A percentile compares a stretch with the other conserved stretches of the same genome.
phyloP scores from a whole-genome alignment of 805 yeast species.

The Metahyphopichia silvanorum region DNA sequence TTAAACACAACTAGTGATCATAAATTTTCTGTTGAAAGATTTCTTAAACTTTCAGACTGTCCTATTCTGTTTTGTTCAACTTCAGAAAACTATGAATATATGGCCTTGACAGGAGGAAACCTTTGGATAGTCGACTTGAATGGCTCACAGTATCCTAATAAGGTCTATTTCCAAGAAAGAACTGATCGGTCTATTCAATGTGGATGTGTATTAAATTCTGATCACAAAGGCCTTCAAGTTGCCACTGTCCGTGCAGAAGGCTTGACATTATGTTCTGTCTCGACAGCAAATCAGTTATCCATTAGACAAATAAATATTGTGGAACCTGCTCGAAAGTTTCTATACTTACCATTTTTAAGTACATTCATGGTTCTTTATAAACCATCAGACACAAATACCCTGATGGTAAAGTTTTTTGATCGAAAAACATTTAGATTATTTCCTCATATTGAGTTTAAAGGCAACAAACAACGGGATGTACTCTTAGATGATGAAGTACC shows the following conservation, averaged over 20 bases:
- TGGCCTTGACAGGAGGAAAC: constrained; percentile 22
- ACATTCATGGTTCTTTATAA: constrained; percentile 29
- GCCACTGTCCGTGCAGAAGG: constrained; percentile 36
- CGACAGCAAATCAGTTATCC: too few relatives aligned
- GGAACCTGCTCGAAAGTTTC: constrained; percentile 30
- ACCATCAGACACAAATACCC: constrained; percentile 19
- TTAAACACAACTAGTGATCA: too few relatives aligned
- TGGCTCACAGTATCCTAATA: constrained; percentile 22
- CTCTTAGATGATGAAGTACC: constrained; percentile 31
- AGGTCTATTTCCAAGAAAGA: constrained; percentile 34
- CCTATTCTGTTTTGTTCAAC: constrained; percentile 17
- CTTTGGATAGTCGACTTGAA: constrained; percentile 32
- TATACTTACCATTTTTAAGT: constrained; percentile 24
- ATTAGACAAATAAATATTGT: constrained; percentile 26
- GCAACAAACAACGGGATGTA: constrained; percentile 6
- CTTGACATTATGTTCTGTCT: constrained; percentile 22
- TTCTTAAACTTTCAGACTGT: constrained; percentile 22
- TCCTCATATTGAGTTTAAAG: constrained; percentile 20
- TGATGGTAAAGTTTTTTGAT: constrained; percentile 31
- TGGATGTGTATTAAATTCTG: constrained; percentile 11
- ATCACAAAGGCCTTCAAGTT: constrained; percentile 3
- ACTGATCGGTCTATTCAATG: constrained; percentile 22
- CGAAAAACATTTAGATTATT: constrained; percentile 22
- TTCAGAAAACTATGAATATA: constrained; percentile 13
- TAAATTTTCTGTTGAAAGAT: too few relatives aligned